Evolutionary conservation across 805 yeast genomes (phyloP).

Genomic region (Lipomyces spencermartinsiae): DNA sequence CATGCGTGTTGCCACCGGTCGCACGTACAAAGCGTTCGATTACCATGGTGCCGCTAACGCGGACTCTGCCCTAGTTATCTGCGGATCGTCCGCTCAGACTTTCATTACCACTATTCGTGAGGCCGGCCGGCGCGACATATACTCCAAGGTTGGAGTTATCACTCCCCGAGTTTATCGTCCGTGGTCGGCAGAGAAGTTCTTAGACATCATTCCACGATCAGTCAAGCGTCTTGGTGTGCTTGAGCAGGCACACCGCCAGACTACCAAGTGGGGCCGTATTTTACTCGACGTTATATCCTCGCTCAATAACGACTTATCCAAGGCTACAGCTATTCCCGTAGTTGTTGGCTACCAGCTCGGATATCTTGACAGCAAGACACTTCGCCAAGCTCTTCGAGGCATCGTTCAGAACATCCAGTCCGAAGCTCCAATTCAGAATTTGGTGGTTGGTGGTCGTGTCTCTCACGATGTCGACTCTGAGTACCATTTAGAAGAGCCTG

Average conservation of each 20-base stretch:
- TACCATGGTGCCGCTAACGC: conserved; percentile 53
- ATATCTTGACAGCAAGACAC: conserved; percentile 50
- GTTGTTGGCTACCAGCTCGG: conserved; percentile 66
- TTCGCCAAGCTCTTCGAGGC: conserved; percentile 53
- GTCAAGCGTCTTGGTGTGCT: conserved; percentile 65
- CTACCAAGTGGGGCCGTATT: conserved; percentile 67
- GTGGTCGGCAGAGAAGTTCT: conserved; percentile 60
- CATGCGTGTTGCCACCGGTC: conserved; percentile 48
- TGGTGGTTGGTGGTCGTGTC: conserved; percentile 58
- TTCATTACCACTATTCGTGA: conserved; percentile 51
- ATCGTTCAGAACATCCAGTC: conserved; percentile 60
- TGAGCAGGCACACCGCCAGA: conserved; percentile 63
- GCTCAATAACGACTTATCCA: conserved; percentile 48
- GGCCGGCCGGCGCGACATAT: conserved; percentile 42
- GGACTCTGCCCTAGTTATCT: conserved; percentile 61
- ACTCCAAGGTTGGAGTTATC: conserved; percentile 56
- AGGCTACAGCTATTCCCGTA: conserved; percentile 41
- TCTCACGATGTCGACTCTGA: conserved; percentile 41
- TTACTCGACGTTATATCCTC: conserved; percentile 73
- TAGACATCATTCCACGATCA: conserved; percentile 58
- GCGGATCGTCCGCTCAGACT: conserved; percentile 63
- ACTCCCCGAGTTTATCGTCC: conserved; percentile 75
- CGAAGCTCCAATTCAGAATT: conserved; percentile 64
- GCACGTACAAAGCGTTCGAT: conserved; percentile 51
- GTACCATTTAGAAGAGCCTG: conserved; percentile 38